Conservation (phyloP, 2,329 filamentous ascomycete species). For the Botrytis fragariae region DNA sequence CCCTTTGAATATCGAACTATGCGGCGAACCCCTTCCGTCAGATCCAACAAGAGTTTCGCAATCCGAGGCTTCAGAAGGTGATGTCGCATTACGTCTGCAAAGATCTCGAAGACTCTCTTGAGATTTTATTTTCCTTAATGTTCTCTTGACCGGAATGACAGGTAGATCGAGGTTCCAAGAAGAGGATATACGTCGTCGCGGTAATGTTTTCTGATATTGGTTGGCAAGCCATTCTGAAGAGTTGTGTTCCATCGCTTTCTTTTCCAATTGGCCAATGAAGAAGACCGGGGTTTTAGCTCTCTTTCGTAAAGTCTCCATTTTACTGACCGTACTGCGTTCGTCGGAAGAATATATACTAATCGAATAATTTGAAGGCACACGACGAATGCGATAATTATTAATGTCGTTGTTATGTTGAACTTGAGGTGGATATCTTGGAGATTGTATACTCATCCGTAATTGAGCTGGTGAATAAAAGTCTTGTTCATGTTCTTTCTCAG, state of each 20-base stretch:
- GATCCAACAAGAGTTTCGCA: constrained; percentile 25
- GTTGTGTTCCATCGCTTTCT: constrained; percentile 21
- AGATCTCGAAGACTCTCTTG: constrained; percentile 34
- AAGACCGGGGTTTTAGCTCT: constrained; percentile 35
- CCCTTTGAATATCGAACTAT: neutral
- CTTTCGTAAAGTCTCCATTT: constrained; percentile 18
- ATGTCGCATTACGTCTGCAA: constrained; percentile 22
- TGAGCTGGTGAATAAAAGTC: constrained; percentile 9
- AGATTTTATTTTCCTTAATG: constrained; percentile 35
- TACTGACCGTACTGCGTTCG: constrained; percentile 1
- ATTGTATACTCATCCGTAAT: constrained; percentile 2
- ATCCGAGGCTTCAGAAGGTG: constrained; percentile 16
- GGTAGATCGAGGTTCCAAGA: constrained; percentile 14
- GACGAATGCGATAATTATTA: neutral
- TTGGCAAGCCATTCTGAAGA: constrained; percentile 29
- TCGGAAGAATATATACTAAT: constrained; percentile 23
- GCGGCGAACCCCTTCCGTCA: constrained; percentile 19
- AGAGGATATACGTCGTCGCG: constrained; percentile 19
- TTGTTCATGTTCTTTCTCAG: constrained; percentile 5
- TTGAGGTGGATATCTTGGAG: neutral
- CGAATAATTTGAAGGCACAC: constrained; percentile 18
- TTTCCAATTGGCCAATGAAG: constrained; percentile 35
- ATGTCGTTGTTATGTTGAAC: neutral
- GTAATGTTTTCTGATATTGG: constrained; percentile 30
- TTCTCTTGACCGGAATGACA: constrained; percentile 19